Evolutionary conservation across 1,284 basidiomycete species (phyloP), one percentile per base, ranked within the genome.

Genomic region (Leccinum subfulvum): DNA sequence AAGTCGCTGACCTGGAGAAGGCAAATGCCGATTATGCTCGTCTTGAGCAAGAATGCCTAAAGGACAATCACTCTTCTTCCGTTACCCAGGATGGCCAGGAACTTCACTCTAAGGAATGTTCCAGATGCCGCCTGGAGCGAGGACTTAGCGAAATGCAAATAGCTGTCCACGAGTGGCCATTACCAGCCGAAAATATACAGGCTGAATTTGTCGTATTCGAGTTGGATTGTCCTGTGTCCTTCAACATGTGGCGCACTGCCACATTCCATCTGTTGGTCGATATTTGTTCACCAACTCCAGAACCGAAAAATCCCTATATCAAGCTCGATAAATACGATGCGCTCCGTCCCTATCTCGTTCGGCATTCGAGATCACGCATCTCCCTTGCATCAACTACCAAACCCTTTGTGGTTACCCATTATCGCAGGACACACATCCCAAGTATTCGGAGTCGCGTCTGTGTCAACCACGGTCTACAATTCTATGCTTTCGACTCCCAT

Each of bases 161-260:
- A 41, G 2, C 49, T 0, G 65, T 81, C 4, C 71, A 81, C 53
- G 84, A 86, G 58, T 84, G 82, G 84, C 83, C 82, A 0, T 67
- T 85, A 37, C 82, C 84, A 0, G 39, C 61, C 0, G 54, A 70
- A 9, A 2, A 28, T 1, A 39, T 70, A 1, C 28, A 60, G 1
- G 76, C 75, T 0, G 68, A 76, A 56, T 64, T 63, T 1, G 73
- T 76, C 0, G 71, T 52, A 0, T 85, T 86, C 56, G 84, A 86
- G 59, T 2, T 76, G 75, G 35, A 37, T 37, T 37, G 35, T 49
- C 84, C 84, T 0, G 26, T 63, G 0, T 62, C 67, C 0, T 81
- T 83, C 62, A 63, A 70, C 4, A 69, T 76, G 37, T 85, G 84
- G 84, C 73, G 84, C n/a, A 68, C 68, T 1, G 71, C 68, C 3